A percentile compares a stretch with the other conserved stretches of the same genome.
phyloP scores from a whole-genome alignment of 2,329 filamentous ascomycete species.

The Graphilbum sp. region DNA sequence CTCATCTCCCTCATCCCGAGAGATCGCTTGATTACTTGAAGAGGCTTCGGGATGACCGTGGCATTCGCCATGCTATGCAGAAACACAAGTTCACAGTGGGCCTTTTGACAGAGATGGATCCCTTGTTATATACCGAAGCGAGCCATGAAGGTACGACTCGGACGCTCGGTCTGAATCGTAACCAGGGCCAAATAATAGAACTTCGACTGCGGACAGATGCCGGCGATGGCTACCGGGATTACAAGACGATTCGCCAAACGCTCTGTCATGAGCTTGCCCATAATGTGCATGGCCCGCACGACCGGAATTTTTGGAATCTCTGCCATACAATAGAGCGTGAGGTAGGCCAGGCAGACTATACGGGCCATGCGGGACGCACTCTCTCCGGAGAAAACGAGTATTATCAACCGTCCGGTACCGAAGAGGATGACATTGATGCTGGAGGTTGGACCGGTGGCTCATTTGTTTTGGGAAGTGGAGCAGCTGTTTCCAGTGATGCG shows the following conservation, averaged over 20 bases:
- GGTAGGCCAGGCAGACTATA: conserved; percentile 67
- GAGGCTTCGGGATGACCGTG: conserved; percentile 64
- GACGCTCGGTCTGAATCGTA: conserved; percentile 75
- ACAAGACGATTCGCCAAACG: conserved; percentile 78
- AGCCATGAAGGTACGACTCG: conserved; percentile 59
- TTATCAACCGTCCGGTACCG: conserved; percentile 27
- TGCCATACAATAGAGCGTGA: conserved; percentile 78
- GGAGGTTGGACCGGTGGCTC: conserved; percentile 67
- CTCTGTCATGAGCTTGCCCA: conserved; percentile 92
- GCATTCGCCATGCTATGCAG: conserved; percentile 70
- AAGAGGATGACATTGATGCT: conserved; percentile 45
- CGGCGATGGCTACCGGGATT: conserved; percentile 86
- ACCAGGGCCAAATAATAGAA: conserved; percentile 80
- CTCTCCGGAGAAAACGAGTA: conserved; percentile 41
- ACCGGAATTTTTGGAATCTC: conserved; percentile 77
- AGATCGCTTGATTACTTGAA: conserved; percentile 57
- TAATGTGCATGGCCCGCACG: conserved; percentile 74
- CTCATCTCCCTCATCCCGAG: conserved; percentile 60
- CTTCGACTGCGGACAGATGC: conserved; percentile 81
- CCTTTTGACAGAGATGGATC: conserved; percentile 90
- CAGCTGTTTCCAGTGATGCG: conserved; percentile 13
- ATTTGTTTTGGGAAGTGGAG: conserved; percentile 49
- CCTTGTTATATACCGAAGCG: conserved; percentile 54
- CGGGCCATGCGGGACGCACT: conserved; percentile 45
- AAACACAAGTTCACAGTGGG: conserved; percentile 74